These are phyloP conservation scores for Cyclostephanos tholiformis DNA, from an alignment of 108 stramenopile genomes.

Conservation along the genomic window DNA sequence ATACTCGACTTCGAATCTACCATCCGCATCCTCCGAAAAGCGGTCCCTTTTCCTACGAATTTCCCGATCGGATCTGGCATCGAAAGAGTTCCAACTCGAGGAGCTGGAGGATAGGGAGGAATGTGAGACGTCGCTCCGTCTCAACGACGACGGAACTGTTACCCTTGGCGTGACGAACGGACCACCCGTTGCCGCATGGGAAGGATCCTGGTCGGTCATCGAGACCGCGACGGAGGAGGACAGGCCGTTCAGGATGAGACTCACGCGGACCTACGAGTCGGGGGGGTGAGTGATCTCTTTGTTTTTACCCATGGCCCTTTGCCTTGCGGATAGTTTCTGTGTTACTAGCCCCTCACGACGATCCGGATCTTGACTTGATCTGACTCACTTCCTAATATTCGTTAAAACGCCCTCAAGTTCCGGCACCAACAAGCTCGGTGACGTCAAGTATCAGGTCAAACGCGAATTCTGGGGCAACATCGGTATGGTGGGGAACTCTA, in stretches of 20 bases:
- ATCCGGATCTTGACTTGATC: too few species aligned
- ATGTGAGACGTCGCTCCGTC: slow-evolving; percentile 42
- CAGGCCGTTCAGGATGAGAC: slow-evolving; percentile 48
- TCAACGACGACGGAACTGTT: slow-evolving; percentile 45
- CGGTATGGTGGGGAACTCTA: slow-evolving; percentile 58
- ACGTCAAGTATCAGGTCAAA: slow-evolving; percentile 59
- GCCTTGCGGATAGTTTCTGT: too few species aligned
- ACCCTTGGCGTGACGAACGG: slow-evolving; percentile 45
- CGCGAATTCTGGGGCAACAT: slow-evolving; percentile 60
- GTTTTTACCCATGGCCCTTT: too few species aligned
- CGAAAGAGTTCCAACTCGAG: slow-evolving; percentile 54
- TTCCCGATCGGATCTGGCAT: slow-evolving; percentile 21
- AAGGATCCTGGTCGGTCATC: slow-evolving; percentile 40
- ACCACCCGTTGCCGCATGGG: slow-evolving; percentile 16
- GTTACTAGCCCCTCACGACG: too few species aligned
- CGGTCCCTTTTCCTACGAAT: background rate
- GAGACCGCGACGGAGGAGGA: slow-evolving; percentile 39
- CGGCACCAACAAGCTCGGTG: slow-evolving; percentile 54
- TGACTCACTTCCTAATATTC: too few species aligned
- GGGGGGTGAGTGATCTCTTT: slow-evolving; percentile 21
- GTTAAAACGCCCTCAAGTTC: background rate
- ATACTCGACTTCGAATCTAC: too few species aligned
- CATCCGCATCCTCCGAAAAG: background rate
- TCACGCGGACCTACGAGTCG: slow-evolving; percentile 42
- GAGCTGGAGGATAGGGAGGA: slow-evolving; percentile 54